Percentiles rank a stretch among this genome's conserved stretches.
These are phyloP conservation scores for Skeletonema marinoi DNA, from an alignment of 108 stramenopile species.

Conservation along the genomic window DNA sequence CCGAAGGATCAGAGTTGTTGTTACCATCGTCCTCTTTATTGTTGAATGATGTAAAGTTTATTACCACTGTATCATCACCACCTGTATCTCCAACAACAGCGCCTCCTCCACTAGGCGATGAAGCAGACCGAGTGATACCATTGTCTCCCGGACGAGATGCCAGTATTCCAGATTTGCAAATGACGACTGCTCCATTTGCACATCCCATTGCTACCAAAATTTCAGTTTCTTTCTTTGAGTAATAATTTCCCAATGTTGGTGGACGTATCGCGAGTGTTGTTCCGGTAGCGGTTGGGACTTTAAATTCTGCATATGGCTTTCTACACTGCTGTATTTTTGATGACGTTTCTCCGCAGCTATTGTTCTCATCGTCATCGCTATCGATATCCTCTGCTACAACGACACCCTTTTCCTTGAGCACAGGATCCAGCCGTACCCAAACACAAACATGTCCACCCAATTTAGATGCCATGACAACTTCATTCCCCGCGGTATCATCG, in stretches of 20 bases:
- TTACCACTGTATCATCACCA: constrained; percentile 16
- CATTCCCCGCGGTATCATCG: constrained; percentile 31
- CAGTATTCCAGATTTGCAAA: constrained; percentile 31
- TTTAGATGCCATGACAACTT: constrained; percentile 39
- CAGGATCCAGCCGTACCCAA: constrained; percentile 34
- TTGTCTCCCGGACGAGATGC: constrained; percentile 16
- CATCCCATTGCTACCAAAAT: constrained; percentile 44
- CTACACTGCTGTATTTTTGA: not conserved
- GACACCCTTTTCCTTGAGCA: constrained; percentile 6
- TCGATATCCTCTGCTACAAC: not conserved
- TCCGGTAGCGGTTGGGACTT: constrained; percentile 27
- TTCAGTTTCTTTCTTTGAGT: constrained; percentile 25
- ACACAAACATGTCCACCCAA: constrained; percentile 32
- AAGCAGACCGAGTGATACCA: constrained; percentile 2
- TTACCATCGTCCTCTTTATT: not conserved
- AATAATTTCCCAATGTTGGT: constrained; percentile 35
- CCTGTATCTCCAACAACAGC: not conserved
- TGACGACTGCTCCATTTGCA: constrained; percentile 32
- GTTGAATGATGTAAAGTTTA: constrained; percentile 23
- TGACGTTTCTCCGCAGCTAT: not conserved
- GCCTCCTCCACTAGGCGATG: not conserved
- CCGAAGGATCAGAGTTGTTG: constrained; percentile 23
- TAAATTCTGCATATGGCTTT: constrained; percentile 32
- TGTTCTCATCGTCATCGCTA: not conserved
- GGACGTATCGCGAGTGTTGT: constrained; percentile 51